Evolutionary conservation across 768 basidiomycete species (phyloP), one percentile per base, ranked within the genome.

Genomic region (Antrodiella citrinella): DNA sequence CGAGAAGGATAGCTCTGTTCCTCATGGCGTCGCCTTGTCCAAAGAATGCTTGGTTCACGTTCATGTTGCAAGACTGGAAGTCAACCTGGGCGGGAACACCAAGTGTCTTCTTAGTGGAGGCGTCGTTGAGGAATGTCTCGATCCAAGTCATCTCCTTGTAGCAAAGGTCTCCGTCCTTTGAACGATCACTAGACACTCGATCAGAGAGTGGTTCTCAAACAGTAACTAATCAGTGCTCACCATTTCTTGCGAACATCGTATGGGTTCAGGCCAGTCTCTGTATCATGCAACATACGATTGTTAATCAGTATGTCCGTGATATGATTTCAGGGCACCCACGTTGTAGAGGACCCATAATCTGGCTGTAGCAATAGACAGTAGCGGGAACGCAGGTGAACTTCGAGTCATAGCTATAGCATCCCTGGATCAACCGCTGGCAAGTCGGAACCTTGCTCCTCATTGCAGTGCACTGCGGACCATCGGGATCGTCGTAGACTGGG

Each of bases 21-120:
- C 84, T 89, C 75, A 87, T 81, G 7, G 82, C 81, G 61, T 98
- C 95, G 23, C 95, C 94, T 61, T 90, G 85, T 59, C 82, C 62
- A 49, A 73, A 62, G 69, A 95, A 95, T 4, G 77, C 85, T 62
- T 81, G 80, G 69, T 93, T 92, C 49, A 96, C 79, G 45, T 84
- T 70, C 75, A 74, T 76, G 57, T 83, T 91, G 67, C 90, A 91
- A n/a, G 76, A 76, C 53, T 76, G 71, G 61, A 91, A 92, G 0
- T 72, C 69, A 45, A 68, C 64, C 2, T 72, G 65, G 1, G 78
- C 74, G 56, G 82, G 72, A 13, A 80, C 90, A 44, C 92, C 91
- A 23, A 94, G 76, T 5, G 80, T 78, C n/a, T 74, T 76, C 71
- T 95, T 95, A 64, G 82, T 71, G 50, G 76, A 75, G 3, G 83